A percentile compares a stretch with the other conserved stretches of the same genome.
Conservation (phyloP, 108 stramenopile species). For the Cyclotella kingstonii region DNA sequence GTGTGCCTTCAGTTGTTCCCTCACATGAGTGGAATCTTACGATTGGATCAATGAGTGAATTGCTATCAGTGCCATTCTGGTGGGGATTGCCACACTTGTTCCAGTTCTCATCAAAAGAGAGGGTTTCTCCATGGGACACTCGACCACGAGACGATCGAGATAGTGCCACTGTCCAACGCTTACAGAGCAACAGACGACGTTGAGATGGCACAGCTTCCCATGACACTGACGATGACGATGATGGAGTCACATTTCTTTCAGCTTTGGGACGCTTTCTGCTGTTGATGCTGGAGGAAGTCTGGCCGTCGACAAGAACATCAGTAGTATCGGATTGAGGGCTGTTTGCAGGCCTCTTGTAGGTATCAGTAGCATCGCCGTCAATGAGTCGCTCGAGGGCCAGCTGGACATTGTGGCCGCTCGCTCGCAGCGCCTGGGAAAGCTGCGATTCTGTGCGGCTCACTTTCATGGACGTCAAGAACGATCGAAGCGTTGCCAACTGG, state of each 20-base stretch:
- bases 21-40: slow-evolving; percentile 64
- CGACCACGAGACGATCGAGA: slow-evolving; percentile 38
- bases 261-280: neutral
- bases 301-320: neutral
- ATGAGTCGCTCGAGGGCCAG: slow-evolving; percentile 64
- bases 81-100: neutral
- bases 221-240: neutral
- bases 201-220: neutral
- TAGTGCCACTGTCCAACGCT: slow-evolving; percentile 63
- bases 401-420: slow-evolving; percentile 63
- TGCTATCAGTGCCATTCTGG: neutral
- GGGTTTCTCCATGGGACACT: slow-evolving; percentile 35
- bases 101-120: slow-evolving; percentile 32
- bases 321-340: neutral
- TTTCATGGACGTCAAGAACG: slow-evolving; percentile 44
- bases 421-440: slow-evolving; percentile 50
- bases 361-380: slow-evolving; percentile 1
- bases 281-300: neutral
- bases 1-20: no score
- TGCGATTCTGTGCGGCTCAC: slow-evolving; percentile 45
- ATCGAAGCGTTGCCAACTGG: slow-evolving; percentile 56
- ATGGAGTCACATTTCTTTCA: neutral
- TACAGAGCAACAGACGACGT: slow-evolving; percentile 56
- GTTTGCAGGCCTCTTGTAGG: no score
- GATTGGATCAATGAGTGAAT: slow-evolving; percentile 25